Conservation (phyloP, 139 green algal genomes). For the Chlamydomonas schloesseri region DNA sequence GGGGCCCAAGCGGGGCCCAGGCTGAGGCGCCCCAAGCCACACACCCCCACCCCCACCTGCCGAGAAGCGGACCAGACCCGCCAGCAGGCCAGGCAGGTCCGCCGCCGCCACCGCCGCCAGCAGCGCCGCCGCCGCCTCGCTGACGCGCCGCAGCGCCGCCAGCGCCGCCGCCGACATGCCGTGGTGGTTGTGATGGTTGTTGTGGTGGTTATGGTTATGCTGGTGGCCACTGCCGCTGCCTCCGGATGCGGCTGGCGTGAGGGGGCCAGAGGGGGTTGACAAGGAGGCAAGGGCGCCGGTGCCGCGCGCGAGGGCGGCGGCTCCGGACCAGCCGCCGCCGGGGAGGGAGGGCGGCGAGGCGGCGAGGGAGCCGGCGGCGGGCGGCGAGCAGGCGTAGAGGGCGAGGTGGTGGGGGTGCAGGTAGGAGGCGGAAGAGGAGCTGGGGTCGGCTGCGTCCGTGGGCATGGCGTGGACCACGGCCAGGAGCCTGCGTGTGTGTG, state of each 20-base stretch:
- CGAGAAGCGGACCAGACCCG: not conserved
- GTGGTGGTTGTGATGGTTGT: not conserved
- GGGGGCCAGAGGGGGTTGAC: no score
- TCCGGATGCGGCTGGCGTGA: not conserved
- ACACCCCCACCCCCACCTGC: not conserved
- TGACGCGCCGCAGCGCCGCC: not conserved
- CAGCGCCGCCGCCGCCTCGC: not conserved
- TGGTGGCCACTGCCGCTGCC: no score
- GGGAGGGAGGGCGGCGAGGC: not conserved
- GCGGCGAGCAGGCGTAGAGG: not conserved
- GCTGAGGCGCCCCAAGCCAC: no score
- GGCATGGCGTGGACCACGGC: constrained; percentile 1
- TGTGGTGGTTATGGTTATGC: not conserved
- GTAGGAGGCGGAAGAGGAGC: no score
- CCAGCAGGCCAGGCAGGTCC: not conserved
- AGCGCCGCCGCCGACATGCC: not conserved
- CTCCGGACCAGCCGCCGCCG: not conserved
- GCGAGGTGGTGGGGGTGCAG: not conserved
- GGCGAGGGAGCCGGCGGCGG: not conserved
- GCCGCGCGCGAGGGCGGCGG: not conserved
- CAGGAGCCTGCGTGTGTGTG: constrained; percentile 7
- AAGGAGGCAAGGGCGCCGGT: no score
- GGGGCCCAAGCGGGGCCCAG: no score
- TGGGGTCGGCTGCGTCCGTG: not conserved
- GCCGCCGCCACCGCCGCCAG: constrained; percentile 10